Evolutionary conservation across 176 grass and related monocot species (phyloP).

Genomic region (Dendrocalamus sinicus): DNA sequence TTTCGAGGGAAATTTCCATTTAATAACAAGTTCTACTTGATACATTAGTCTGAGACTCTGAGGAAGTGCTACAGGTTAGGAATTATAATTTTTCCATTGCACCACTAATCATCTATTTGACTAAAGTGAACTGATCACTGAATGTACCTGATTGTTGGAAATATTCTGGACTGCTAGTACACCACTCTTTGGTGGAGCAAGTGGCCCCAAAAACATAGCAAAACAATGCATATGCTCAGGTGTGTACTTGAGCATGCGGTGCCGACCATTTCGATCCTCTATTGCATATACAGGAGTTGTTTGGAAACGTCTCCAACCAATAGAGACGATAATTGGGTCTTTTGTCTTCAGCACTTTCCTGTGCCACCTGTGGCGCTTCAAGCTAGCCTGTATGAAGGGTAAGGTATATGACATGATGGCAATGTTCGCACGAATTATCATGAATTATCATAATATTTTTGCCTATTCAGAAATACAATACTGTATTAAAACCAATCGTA

Average conservation of each 20-base stretch:
- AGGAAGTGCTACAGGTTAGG: not conserved
- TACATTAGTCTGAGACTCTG: not conserved
- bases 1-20: not conserved
- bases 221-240: slow-evolving; percentile 99
- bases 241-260: slow-evolving; percentile 98
- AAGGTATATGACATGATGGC: slow-evolving; percentile 14
- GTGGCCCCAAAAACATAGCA: slow-evolving; percentile 96
- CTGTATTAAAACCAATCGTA: not conserved
- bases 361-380: slow-evolving; percentile 96
- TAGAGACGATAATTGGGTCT: slow-evolving; percentile 88
- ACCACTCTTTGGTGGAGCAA: slow-evolving; percentile 90
- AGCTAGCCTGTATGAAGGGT: slow-evolving; percentile 51
- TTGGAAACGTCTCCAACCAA: slow-evolving; percentile 93
- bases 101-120: slow-evolving; percentile 22
- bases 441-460: not conserved
- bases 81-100: slow-evolving; percentile 4
- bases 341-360: slow-evolving; percentile 90
- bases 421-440: not conserved
- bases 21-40: not conserved
- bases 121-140: slow-evolving; percentile 15
- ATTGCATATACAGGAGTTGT: slow-evolving; percentile 89
- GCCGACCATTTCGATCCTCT: slow-evolving; percentile 83
- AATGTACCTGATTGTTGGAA: slow-evolving; percentile 67
- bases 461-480: slow-evolving; percentile 26
- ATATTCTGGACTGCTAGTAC: slow-evolving; percentile 86